These are phyloP conservation scores for Arbutus unedo DNA, from an alignment of 148 eudicot genomes.

Conservation along the genomic window DNA sequence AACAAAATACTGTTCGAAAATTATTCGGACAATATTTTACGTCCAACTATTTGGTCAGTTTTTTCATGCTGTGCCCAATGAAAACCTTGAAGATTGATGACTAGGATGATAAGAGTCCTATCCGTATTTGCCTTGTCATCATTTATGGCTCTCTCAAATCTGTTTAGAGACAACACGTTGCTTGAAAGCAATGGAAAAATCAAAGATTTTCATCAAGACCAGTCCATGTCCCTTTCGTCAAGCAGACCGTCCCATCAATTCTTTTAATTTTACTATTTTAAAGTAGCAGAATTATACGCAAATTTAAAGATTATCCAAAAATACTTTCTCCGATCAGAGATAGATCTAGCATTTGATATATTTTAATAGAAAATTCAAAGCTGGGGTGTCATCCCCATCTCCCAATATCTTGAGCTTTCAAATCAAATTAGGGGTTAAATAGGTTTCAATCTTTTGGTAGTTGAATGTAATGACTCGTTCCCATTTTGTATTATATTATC, in stretches of 20 bases:
- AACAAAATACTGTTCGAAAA: too few relatives aligned
- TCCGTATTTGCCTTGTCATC: background rate
- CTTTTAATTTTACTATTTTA: too few relatives aligned
- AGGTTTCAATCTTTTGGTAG: background rate
- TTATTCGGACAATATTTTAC: too few relatives aligned
- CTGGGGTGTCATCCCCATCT: conserved; percentile 4
- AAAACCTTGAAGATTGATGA: background rate
- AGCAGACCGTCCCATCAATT: too few relatives aligned
- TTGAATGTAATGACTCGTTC: too few relatives aligned
- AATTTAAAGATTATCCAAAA: too few relatives aligned
- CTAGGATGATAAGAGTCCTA: conserved; percentile 4
- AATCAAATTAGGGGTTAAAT: background rate
- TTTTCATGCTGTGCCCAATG: too few relatives aligned
- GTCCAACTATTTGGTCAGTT: too few relatives aligned
- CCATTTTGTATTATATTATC: too few relatives aligned
- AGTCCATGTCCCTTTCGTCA: too few relatives aligned
- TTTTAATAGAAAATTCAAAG: background rate
- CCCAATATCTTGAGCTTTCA: background rate
- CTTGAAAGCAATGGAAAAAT: background rate
- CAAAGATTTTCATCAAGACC: background rate
- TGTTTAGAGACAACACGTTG: background rate
- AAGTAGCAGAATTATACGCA: too few relatives aligned
- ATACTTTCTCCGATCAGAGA: too few relatives aligned
- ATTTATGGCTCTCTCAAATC: background rate
- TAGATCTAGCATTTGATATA: background rate